These are phyloP conservation scores for Phytophthora tentaculata DNA, from an alignment of 352 stramenopile species.

Conservation along the genomic window DNA sequence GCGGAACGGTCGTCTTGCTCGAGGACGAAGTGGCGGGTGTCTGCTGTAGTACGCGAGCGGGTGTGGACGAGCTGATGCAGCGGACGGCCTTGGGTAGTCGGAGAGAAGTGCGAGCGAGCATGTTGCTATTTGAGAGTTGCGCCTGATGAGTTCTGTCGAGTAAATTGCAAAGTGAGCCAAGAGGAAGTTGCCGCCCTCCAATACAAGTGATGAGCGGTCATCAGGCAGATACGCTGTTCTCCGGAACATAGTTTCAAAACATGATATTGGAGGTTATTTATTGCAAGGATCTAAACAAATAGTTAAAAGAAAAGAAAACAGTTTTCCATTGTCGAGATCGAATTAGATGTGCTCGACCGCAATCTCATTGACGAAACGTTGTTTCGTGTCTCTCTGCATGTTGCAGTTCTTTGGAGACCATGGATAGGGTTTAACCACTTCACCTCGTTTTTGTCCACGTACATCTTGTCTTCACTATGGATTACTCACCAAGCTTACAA, in stretches of 20 bases:
- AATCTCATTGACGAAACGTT: conserved; percentile 23
- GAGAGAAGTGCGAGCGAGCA: conserved; percentile 39
- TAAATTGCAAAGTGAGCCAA: conserved; percentile 40
- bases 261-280: neutral
- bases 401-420: conserved; percentile 39
- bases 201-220: conserved; percentile 25
- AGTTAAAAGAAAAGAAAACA: neutral
- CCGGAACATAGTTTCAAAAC: neutral
- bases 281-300: neutral
- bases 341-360: neutral
- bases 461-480: conserved; percentile 25
- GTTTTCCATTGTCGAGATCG: neutral
- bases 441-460: conserved; percentile 2
- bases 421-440: conserved; percentile 1
- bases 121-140: neutral
- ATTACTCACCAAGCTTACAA: conserved; percentile 21
- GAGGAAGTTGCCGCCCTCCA: neutral
- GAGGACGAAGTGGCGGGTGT: conserved; percentile 21
- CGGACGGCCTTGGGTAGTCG: conserved; percentile 38
- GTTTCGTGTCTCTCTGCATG: conserved; percentile 51
- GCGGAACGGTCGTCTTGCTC: conserved; percentile 23
- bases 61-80: conserved; percentile 39
- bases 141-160: conserved; percentile 5
- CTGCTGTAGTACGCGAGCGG: conserved; percentile 47
- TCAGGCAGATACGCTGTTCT: neutral